These are phyloP conservation scores for Trichoderma harzianum DNA, from an alignment of 2,329 filamentous ascomycete genomes.

Conservation along the genomic window DNA sequence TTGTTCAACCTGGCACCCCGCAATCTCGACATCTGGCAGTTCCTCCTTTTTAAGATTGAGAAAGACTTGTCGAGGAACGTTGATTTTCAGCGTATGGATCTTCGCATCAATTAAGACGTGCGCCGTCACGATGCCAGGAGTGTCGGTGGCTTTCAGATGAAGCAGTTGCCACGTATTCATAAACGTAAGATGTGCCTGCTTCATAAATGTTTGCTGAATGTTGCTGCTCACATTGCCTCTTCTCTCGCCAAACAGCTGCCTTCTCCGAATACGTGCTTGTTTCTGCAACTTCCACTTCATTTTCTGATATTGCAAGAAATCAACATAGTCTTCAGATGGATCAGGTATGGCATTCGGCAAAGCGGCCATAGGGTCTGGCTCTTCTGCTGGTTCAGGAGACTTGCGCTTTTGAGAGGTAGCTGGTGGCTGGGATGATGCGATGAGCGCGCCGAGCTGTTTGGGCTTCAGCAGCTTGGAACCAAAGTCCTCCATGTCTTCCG, in stretches of 20 bases:
- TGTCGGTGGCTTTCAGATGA: conserved; percentile 78
- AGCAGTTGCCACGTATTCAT: conserved; percentile 93
- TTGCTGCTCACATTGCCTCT: conserved; percentile 50
- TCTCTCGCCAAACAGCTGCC: conserved; percentile 90
- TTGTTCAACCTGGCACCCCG: conserved; percentile 85
- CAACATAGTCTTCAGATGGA: conserved; percentile 80
- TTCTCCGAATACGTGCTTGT: conserved; percentile 76
- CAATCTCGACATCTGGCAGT: conserved; percentile 81
- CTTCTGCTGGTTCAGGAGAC: conserved; percentile 64
- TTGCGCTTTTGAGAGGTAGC: conserved; percentile 65
- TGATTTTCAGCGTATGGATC: conserved; percentile 81
- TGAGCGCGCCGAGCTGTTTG: conserved; percentile 53
- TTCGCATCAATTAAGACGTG: conserved; percentile 93
- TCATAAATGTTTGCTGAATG: conserved; percentile 73
- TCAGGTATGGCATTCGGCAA: conserved; percentile 81
- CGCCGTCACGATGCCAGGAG: conserved; percentile 79
- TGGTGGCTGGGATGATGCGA: conserved; percentile 52
- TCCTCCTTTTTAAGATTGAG: conserved; percentile 87
- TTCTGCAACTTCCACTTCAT: conserved; percentile 99
- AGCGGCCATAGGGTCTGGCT: conserved; percentile 73
- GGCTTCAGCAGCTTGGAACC: conserved; percentile 65
- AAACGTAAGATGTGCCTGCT: conserved; percentile 86
- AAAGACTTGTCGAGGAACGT: conserved; percentile 85
- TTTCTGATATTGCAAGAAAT: conserved; percentile 92
- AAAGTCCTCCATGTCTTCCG: conserved; percentile 78